These are phyloP conservation scores for Fonsecaea pedrosoi DNA, from an alignment of 2,329 filamentous ascomycete genomes.

Conservation along the genomic window DNA sequence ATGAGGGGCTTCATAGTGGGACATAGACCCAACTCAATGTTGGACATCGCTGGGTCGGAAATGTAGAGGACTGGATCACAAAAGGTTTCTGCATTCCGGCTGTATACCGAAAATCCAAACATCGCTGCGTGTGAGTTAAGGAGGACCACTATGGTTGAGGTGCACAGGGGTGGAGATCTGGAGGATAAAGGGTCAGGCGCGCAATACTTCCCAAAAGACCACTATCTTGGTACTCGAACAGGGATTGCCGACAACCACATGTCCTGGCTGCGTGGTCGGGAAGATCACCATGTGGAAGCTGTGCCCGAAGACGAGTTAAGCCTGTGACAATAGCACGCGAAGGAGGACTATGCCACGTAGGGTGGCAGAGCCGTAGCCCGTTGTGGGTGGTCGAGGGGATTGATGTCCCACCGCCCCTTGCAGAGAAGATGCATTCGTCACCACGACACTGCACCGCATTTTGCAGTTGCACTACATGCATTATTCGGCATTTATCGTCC, in stretches of 20 bases:
- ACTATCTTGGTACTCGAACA: background rate
- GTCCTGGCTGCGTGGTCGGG: background rate
- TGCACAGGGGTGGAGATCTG: slow-evolving; percentile 21
- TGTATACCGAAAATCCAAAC: background rate
- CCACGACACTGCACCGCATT: background rate
- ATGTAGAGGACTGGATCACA: slow-evolving; percentile 64
- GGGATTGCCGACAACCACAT: background rate
- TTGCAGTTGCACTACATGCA: background rate
- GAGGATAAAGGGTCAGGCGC: slow-evolving; percentile 24
- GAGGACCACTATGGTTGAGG: slow-evolving; percentile 8
- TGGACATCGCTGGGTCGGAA: slow-evolving; percentile 61
- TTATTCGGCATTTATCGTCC: background rate
- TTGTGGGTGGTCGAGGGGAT: background rate
- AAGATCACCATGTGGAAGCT: slow-evolving; percentile 7
- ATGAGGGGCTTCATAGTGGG: slow-evolving; percentile 25
- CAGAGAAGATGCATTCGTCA: slow-evolving; percentile 16
- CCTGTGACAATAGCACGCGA: slow-evolving; percentile 20
- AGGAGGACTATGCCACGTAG: background rate
- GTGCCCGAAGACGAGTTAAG: slow-evolving; percentile 31
- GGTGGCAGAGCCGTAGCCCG: background rate
- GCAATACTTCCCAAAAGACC: background rate
- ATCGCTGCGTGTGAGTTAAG: background rate
- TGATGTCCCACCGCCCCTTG: slow-evolving; percentile 27
- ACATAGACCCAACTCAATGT: slow-evolving; percentile 32
- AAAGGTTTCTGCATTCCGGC: slow-evolving; percentile 51